Evolutionary conservation across 2,329 filamentous ascomycete species (phyloP).

Genomic region (Microsporum canis): DNA sequence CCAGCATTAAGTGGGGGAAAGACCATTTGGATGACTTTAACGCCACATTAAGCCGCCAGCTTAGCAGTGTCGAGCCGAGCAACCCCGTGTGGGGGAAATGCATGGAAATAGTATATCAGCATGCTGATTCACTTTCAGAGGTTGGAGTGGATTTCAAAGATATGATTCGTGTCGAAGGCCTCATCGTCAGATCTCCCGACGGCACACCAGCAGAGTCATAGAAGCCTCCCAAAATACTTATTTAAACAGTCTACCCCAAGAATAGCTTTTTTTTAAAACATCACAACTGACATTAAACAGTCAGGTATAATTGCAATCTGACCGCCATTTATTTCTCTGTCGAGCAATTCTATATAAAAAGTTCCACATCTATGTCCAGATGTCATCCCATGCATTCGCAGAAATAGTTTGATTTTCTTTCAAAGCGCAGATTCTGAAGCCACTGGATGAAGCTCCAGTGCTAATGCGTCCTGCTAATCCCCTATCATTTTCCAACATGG

Average conservation of each 20-base stretch:
- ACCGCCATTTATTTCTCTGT: neutral
- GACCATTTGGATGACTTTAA: conserved; percentile 89
- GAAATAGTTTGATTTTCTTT: conserved; percentile 8
- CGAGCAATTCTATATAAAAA: neutral
- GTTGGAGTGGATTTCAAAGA: conserved; percentile 85
- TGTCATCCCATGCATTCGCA: conserved; percentile 11
- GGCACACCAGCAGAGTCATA: neutral
- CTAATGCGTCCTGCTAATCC: neutral
- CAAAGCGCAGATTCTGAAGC: conserved; percentile 11
- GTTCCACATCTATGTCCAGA: conserved; percentile 9
- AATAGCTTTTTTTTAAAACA: no score
- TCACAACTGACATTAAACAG: neutral
- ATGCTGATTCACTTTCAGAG: conserved; percentile 67
- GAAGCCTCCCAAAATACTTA: no score
- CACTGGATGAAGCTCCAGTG: neutral
- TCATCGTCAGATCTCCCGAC: neutral
- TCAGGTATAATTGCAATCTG: neutral
- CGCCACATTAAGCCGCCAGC: conserved; percentile 63
- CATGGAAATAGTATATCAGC: conserved; percentile 66
- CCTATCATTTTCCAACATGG: conserved; percentile 11
- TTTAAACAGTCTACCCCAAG: no score
- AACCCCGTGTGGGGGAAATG: conserved; percentile 71
- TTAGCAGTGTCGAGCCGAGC: conserved; percentile 73
- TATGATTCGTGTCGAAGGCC: conserved; percentile 41
- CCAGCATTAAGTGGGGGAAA: conserved; percentile 97